Evolutionary conservation across 2,329 filamentous ascomycete genomes (phyloP).

Genomic region (Capronia epimyces): DNA sequence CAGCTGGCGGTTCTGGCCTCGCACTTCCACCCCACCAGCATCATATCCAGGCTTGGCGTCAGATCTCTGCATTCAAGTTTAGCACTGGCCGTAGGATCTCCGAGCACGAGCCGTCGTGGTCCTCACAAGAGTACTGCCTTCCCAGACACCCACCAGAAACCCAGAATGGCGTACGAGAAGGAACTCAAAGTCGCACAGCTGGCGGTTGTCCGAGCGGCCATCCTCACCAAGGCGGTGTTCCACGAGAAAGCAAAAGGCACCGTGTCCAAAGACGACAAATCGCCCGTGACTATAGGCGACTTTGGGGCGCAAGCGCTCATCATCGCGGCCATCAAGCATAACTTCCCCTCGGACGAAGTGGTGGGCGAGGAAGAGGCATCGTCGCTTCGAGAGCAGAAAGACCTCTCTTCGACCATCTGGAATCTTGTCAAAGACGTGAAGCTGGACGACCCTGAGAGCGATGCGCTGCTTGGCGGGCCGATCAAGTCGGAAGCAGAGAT

Average conservation of each 20-base stretch:
- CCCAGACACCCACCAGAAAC: not conserved
- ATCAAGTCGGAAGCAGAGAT: conserved; percentile 60
- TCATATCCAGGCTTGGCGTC: conserved; percentile 17
- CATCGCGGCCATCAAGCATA: conserved; percentile 79
- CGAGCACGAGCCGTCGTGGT: not conserved
- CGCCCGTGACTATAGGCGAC: conserved; percentile 94
- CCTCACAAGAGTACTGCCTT: not conserved
- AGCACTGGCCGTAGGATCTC: no score
- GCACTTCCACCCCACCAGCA: conserved; percentile 11
- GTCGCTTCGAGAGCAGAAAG: conserved; percentile 65
- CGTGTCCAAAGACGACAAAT: conserved; percentile 88
- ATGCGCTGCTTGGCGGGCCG: conserved; percentile 64
- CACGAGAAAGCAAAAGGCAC: conserved; percentile 91
- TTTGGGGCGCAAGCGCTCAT: conserved; percentile 97
- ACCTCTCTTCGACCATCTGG: conserved; percentile 74
- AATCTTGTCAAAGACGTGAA: conserved; percentile 67
- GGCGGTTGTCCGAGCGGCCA: conserved; percentile 75
- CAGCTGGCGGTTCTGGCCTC: conserved; percentile 12
- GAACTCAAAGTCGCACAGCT: conserved; percentile 81
- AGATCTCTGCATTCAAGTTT: not conserved
- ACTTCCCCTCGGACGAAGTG: conserved; percentile 85
- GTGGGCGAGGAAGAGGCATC: conserved; percentile 93
- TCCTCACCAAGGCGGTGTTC: conserved; percentile 72
- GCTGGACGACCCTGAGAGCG: conserved; percentile 61
- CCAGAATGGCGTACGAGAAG: conserved; percentile 56